Evolutionary conservation across 306 rosid genomes (phyloP).

Genomic region (Sphenostylis stenocarpa): DNA sequence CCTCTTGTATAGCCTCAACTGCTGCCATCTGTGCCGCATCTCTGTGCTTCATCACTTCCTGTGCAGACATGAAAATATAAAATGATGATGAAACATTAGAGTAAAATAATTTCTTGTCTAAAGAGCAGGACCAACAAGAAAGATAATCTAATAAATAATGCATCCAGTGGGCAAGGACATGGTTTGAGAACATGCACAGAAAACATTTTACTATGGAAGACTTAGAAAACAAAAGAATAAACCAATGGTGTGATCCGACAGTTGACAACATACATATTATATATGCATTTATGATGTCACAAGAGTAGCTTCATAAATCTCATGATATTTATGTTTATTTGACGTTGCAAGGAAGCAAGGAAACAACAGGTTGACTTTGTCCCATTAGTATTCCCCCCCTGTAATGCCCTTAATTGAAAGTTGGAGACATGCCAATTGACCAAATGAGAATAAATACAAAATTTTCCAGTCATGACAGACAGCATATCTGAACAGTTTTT

Average conservation of each 20-base stretch:
- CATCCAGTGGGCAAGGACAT: background rate
- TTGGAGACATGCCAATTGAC: background rate
- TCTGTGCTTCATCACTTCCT: slow-evolving; percentile 93
- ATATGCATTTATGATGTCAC: background rate
- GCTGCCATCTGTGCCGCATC: slow-evolving; percentile 95
- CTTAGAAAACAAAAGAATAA: background rate
- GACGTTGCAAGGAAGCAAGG: background rate
- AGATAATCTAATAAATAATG: background rate
- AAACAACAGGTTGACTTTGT: background rate
- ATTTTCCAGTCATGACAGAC: background rate
- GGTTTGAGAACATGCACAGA: background rate
- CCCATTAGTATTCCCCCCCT: background rate
- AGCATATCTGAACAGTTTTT: background rate
- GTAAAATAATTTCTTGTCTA: slow-evolving; percentile 2
- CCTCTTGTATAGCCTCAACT: slow-evolving; percentile 91
- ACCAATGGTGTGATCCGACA: background rate
- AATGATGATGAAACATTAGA: slow-evolving; percentile 14
- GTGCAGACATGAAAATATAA: slow-evolving; percentile 26
- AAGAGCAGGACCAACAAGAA: background rate
- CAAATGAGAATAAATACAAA: background rate
- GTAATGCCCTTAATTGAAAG: background rate
- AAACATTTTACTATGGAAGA: background rate
- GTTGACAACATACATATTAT: slow-evolving; percentile 2
- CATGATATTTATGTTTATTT: background rate
- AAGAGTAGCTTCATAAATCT: background rate